Evolutionary conservation across 2,329 filamentous ascomycete genomes (phyloP).

Genomic region (Fusarium musae): DNA sequence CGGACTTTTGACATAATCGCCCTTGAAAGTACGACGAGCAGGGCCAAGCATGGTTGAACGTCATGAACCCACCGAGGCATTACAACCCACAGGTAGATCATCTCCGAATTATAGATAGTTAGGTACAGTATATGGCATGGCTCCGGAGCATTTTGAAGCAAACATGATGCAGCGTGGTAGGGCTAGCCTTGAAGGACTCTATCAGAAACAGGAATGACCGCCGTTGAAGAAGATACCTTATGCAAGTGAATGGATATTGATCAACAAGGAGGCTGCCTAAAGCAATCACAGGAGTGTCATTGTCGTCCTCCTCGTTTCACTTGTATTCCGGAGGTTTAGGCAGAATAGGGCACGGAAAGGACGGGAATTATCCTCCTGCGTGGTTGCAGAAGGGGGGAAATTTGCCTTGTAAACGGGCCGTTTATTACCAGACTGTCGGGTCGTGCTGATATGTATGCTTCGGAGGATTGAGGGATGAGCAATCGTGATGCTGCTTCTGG

Average conservation of each 20-base stretch:
- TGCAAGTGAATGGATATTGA: conserved; percentile 11
- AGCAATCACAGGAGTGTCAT: conserved; percentile 4
- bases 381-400: neutral
- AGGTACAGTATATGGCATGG: neutral
- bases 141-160: neutral
- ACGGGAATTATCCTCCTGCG: conserved; percentile 8
- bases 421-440: conserved; percentile 32
- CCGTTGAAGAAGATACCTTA: neutral
- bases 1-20: neutral
- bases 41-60: neutral
- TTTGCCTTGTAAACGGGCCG: conserved; percentile 22
- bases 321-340: conserved; percentile 19
- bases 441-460: conserved; percentile 11
- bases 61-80: conserved; percentile 11
- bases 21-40: neutral
- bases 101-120: neutral
- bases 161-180: conserved; percentile 9
- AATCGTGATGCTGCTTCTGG: neutral
- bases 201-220: conserved; percentile 8
- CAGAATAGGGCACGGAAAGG: conserved; percentile 11
- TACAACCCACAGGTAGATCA: neutral
- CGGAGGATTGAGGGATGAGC: conserved; percentile 1
- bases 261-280: conserved; percentile 4
- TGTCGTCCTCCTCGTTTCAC: conserved; percentile 13
- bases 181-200: conserved; percentile 20